Evolutionary conservation across 1,284 basidiomycete genomes (phyloP).

Genomic region (Clitocybe nebularis): DNA sequence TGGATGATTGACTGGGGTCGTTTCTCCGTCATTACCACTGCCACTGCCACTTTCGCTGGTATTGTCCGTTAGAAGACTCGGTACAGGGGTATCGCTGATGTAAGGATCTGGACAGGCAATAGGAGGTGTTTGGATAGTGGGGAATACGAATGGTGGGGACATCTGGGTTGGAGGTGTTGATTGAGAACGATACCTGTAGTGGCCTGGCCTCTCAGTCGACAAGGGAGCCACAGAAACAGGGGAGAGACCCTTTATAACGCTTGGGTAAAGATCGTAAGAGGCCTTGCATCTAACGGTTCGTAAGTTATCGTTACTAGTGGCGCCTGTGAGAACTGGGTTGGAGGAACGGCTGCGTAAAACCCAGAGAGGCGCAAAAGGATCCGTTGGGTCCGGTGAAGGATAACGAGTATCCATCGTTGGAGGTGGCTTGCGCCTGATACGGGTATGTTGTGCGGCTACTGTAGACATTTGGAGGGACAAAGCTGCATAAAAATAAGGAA

Average conservation of each 20-base stretch:
- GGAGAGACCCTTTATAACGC: background rate
- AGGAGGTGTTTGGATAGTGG: conserved; percentile 6
- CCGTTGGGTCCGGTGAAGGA: conserved; percentile 47
- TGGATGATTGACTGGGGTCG: background rate
- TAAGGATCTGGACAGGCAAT: background rate
- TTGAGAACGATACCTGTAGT: conserved; percentile 17
- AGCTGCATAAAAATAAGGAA: background rate
- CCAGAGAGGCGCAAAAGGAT: conserved; percentile 54
- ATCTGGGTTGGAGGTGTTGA: conserved; percentile 11
- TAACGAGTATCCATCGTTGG: conserved; percentile 43
- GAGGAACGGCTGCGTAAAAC: conserved; percentile 39
- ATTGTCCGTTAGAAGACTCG: conserved; percentile 11
- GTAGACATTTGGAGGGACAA: background rate
- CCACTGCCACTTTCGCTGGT: conserved; percentile 9
- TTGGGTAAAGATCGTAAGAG: conserved; percentile 11
- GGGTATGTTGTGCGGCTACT: background rate
- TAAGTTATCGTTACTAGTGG: conserved; percentile 5
- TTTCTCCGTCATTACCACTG: conserved; percentile 7
- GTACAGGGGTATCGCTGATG: background rate
- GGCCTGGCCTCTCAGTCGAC: conserved; percentile 5
- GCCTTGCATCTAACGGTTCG: conserved; percentile 1
- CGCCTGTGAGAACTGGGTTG: conserved; percentile 18
- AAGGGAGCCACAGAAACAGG: background rate
- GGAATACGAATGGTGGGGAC: conserved; percentile 9
- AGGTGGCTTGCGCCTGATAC: conserved; percentile 46